These are phyloP conservation scores for Penicillium psychrosexuale DNA, from an alignment of 2,329 filamentous ascomycete species.

Conservation along the genomic window DNA sequence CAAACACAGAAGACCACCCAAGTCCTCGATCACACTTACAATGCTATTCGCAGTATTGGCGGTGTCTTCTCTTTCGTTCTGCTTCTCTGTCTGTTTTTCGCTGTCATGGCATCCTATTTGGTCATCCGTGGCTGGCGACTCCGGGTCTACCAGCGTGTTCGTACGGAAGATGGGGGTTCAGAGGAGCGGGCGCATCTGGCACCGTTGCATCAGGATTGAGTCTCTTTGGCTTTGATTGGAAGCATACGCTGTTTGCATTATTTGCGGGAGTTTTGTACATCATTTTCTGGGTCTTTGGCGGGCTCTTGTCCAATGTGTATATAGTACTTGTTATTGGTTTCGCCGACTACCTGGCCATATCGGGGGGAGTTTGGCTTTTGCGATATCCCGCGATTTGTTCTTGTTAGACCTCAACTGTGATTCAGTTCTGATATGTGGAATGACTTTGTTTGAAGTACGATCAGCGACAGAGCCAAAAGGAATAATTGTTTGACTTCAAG, in stretches of 20 bases:
- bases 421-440: not conserved
- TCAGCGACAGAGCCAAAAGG: not conserved
- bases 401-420: not conserved
- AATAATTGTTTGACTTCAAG: too few relatives aligned
- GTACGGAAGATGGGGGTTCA: slow-evolving; percentile 8
- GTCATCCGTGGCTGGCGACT: slow-evolving; percentile 25
- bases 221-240: not conserved
- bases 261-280: slow-evolving; percentile 10
- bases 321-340: slow-evolving; percentile 1
- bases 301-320: slow-evolving; percentile 3
- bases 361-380: not conserved
- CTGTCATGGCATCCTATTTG: slow-evolving; percentile 17
- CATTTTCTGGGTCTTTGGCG: not conserved
- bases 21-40: slow-evolving; percentile 15
- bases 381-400: not conserved
- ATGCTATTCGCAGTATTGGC: slow-evolving; percentile 18
- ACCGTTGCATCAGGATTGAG: slow-evolving; percentile 12
- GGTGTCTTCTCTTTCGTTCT: slow-evolving; percentile 20
- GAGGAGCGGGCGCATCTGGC: slow-evolving; percentile 15
- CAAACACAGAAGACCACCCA: slow-evolving; percentile 18
- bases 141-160: slow-evolving; percentile 21
- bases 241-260: slow-evolving; percentile 3
- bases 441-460: too few relatives aligned
- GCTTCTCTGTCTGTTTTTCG: slow-evolving; percentile 16
- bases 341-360: not conserved